Evolutionary conservation across 257 asterid genomes (phyloP), one percentile per base, ranked within the genome.

Genomic region (Solanum paucissectum): DNA sequence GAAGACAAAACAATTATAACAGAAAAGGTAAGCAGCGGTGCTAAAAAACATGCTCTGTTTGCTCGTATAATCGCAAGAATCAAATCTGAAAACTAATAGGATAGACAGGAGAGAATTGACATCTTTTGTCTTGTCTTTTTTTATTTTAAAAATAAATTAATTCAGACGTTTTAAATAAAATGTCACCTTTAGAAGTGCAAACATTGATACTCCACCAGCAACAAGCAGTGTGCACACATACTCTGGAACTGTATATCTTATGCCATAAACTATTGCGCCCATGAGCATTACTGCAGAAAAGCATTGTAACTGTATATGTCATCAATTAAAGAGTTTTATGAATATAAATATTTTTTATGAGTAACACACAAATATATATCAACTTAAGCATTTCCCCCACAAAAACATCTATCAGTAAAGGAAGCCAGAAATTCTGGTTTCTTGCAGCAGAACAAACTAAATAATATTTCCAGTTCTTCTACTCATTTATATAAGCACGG

Each of bases 201-300:
- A 97, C 37, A 87, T 40, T 79, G 99, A 97, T 87, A 97, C 99
- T 86, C 99, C 99, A 82, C 99, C 99, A 88, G 99, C 99, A 86
- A 97, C 99, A 83, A 97, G 98, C 88, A 97, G 86, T 5, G 99
- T 91, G 92, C 99, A 97, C 32, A 96, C 33, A 88, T 97, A 97
- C 92, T 97, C 99, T 4, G 99, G 99, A 36, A 96, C 32, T 87
- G 98, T 95, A 86, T 97, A 95, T 87, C 95, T 89, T 62, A 96
- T 96, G 89, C 99, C 99, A 88, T 95, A 97, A 44, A 97, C 99
- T 85, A 97, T 91, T n/a, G 98, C 64, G 27, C 99, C 99, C 98
- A 97, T 97, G 77, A 97, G 91, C 99, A 97, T 95, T 83, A 95
- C 99, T 97, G 98, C 96, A 66, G 87, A 82, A 86, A 69, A 87